A percentile compares a stretch with the other conserved stretches of the same genome.
These are phyloP conservation scores for Euphorbia celastroides DNA, from an alignment of 441 rosid species.

Conservation along the genomic window DNA sequence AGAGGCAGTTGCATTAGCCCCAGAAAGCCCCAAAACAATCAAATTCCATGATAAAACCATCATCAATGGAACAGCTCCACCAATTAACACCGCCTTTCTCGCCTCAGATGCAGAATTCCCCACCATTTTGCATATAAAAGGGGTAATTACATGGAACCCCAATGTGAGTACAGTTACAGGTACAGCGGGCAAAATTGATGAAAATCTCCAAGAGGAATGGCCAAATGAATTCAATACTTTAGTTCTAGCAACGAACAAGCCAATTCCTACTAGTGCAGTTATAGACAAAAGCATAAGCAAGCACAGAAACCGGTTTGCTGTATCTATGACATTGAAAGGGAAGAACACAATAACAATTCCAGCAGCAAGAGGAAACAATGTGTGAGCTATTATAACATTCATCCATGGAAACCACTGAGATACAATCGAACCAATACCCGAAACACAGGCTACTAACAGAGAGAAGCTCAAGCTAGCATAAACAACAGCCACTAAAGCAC, in stretches of 20 bases:
- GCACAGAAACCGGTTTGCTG: constrained; percentile 58
- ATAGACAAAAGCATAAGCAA: constrained; percentile 70
- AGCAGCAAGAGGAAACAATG: constrained; percentile 53
- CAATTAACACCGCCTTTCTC: constrained; percentile 61
- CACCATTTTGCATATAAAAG: constrained; percentile 77
- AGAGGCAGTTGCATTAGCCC: constrained; percentile 32
- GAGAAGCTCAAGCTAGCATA: constrained; percentile 84
- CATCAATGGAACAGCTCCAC: constrained; percentile 63
- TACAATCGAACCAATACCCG: constrained; percentile 78
- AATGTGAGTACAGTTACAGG: constrained; percentile 83
- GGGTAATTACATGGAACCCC: constrained; percentile 91
- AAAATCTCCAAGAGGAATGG: constrained; percentile 54
- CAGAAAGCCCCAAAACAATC: constrained; percentile 82
- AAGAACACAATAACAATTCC: constrained; percentile 51
- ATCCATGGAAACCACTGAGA: constrained; percentile 72
- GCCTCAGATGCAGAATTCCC: constrained; percentile 61
- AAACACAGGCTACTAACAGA: constrained; percentile 79
- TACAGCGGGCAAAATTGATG: constrained; percentile 72
- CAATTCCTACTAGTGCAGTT: constrained; percentile 57
- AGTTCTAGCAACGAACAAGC: constrained; percentile 67
- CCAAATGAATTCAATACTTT: constrained; percentile 56
- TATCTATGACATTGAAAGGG: constrained; percentile 63
- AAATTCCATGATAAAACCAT: constrained; percentile 91
- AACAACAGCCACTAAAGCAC: constrained; percentile 64
- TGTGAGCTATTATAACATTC: constrained; percentile 53